These are phyloP conservation scores for Atkinsonella hypoxylon DNA, from an alignment of 2,329 filamentous ascomycete species.

Conservation along the genomic window DNA sequence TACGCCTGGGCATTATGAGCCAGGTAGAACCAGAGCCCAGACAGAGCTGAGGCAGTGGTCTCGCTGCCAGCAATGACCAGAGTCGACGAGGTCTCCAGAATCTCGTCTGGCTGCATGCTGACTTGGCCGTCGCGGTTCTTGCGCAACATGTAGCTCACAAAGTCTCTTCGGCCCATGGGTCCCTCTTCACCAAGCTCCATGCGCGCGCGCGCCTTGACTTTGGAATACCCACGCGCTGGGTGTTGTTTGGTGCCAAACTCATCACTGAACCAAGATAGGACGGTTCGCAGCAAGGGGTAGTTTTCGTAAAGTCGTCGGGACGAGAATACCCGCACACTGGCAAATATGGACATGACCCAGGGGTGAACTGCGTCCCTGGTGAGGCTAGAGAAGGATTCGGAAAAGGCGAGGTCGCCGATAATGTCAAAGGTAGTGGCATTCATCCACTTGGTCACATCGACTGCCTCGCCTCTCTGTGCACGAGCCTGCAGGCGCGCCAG, in stretches of 20 bases:
- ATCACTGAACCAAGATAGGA: constrained; percentile 1
- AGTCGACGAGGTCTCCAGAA: constrained; percentile 14
- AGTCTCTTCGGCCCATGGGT: constrained; percentile 10
- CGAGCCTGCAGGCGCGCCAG: constrained; percentile 11
- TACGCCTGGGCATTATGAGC: constrained; percentile 18
- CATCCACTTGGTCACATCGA: constrained; percentile 22
- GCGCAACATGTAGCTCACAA: constrained; percentile 18
- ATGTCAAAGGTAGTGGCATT: constrained; percentile 30
- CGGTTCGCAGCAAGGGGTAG: constrained; percentile 5
- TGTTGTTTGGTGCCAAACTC: not conserved
- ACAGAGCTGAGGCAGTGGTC: constrained; percentile 21
- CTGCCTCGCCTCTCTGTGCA: constrained; percentile 1
- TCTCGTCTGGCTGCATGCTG: constrained; percentile 22
- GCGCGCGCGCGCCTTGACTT: constrained; percentile 11
- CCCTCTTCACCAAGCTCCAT: constrained; percentile 12
- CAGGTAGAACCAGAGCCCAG: constrained; percentile 19
- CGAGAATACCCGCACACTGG: constrained; percentile 3
- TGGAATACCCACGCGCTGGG: constrained; percentile 10
- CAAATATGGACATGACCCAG: constrained; percentile 14
- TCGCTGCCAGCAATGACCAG: constrained; percentile 22
- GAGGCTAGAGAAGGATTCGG: constrained; percentile 27
- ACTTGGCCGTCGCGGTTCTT: constrained; percentile 18
- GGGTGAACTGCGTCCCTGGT: constrained; percentile 17
- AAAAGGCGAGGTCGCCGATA: constrained; percentile 29
- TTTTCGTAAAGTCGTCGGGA: constrained; percentile 7